Conservation (phyloP, 805 yeast species). For the Kregervanrija fluxuum region DNA sequence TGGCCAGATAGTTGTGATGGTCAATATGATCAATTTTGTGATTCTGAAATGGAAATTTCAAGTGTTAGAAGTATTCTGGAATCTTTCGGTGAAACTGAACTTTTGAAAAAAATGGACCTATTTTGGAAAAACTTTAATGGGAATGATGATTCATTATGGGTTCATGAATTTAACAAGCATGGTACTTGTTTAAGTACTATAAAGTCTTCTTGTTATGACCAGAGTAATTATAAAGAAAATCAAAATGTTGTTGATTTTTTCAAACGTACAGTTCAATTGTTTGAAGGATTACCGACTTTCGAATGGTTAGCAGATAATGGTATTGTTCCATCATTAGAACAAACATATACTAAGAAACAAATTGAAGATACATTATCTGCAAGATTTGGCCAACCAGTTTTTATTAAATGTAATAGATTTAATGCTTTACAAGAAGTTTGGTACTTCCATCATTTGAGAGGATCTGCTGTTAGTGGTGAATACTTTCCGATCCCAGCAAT, state of each 20-base stretch:
- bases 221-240: constrained; percentile 18
- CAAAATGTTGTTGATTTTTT: constrained; percentile 64
- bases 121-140: constrained; percentile 75
- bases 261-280: constrained; percentile 51
- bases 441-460: constrained; percentile 74
- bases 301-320: constrained; percentile 61
- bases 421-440: constrained; percentile 57
- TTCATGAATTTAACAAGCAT: constrained; percentile 89
- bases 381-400: constrained; percentile 50
- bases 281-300: constrained; percentile 56
- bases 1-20: constrained; percentile 93
- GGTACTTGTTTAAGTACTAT: constrained; percentile 87
- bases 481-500: constrained; percentile 59
- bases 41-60: constrained; percentile 45
- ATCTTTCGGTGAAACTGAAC: constrained; percentile 39
- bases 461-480: constrained; percentile 60
- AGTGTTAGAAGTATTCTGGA: constrained; percentile 41
- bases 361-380: constrained; percentile 45
- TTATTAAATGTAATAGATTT: constrained; percentile 50
- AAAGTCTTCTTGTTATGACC: constrained; percentile 60
- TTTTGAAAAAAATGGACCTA: constrained; percentile 48
- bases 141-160: constrained; percentile 67
- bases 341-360: constrained; percentile 50
- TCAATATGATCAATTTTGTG: constrained; percentile 72
- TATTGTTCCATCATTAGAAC: constrained; percentile 54